These are phyloP conservation scores for Xylaria sp. DNA, from an alignment of 2,329 filamentous ascomycete species.

Conservation along the genomic window DNA sequence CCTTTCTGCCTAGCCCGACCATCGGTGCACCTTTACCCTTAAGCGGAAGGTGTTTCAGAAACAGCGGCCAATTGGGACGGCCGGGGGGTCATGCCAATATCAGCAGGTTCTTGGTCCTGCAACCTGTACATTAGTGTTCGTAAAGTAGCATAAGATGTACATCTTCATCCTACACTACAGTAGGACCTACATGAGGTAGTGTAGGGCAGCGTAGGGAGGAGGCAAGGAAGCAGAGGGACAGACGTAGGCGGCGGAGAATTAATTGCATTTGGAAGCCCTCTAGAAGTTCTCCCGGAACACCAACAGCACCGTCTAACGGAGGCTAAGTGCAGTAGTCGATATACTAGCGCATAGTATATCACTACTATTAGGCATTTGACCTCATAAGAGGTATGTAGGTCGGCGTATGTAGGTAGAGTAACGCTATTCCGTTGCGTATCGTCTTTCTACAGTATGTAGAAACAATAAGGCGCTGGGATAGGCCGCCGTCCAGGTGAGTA, in stretches of 20 bases:
- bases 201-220: neutral
- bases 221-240: neutral
- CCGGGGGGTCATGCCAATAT: conserved; percentile 20
- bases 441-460: too few species aligned
- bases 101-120: conserved; percentile 26
- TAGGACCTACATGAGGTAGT: neutral
- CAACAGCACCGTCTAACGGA: neutral
- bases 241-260: conserved; percentile 22
- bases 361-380: too few species aligned
- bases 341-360: neutral
- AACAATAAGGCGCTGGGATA: too few species aligned
- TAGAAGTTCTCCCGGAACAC: neutral
- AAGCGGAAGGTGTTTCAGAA: conserved; percentile 30
- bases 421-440: neutral
- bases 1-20: conserved; percentile 24
- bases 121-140: neutral
- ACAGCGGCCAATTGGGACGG: conserved; percentile 6
- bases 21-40: conserved; percentile 12
- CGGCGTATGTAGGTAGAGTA: neutral
- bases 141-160: too few species aligned
- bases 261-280: conserved; percentile 30
- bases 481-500: neutral
- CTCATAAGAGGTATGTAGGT: too few species aligned
- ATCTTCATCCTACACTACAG: too few species aligned
- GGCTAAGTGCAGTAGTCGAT: neutral